Conservation (phyloP, 78 protist species). For the Mastigamoeba balamuthi region DNA sequence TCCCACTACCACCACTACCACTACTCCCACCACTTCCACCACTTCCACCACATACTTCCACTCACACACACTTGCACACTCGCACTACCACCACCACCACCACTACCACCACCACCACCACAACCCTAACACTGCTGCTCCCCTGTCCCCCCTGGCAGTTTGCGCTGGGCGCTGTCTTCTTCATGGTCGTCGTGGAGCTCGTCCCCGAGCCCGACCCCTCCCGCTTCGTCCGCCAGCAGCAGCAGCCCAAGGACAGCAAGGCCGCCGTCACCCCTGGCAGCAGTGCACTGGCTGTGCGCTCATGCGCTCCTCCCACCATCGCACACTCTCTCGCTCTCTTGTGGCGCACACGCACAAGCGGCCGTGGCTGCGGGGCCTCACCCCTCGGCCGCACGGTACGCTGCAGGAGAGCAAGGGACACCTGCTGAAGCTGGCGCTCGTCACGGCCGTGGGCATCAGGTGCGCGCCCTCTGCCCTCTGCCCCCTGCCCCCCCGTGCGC, state of each 20-base stretch:
- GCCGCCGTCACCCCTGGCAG: background rate
- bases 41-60: no score
- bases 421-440: constrained; percentile 22
- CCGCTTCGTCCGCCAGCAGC: background rate
- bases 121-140: background rate
- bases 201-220: constrained; percentile 32
- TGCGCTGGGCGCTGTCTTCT: constrained; percentile 40
- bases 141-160: no score
- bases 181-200: constrained; percentile 14
- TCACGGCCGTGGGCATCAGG: constrained; percentile 46
- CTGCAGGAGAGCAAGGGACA: constrained; percentile 15
- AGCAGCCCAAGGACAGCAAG: background rate
- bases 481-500: no score
- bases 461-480: background rate
- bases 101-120: background rate
- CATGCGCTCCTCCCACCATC: no score
- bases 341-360: no score
- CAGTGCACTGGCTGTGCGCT: background rate
- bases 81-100: no score
- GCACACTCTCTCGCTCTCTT: no score
- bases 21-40: no score
- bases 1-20: no score
- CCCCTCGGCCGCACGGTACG: no score
- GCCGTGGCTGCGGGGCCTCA: no score
- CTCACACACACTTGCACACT: no score